Conservation (phyloP, 352 stramenopile species). For the Blastocystis sp. region DNA sequence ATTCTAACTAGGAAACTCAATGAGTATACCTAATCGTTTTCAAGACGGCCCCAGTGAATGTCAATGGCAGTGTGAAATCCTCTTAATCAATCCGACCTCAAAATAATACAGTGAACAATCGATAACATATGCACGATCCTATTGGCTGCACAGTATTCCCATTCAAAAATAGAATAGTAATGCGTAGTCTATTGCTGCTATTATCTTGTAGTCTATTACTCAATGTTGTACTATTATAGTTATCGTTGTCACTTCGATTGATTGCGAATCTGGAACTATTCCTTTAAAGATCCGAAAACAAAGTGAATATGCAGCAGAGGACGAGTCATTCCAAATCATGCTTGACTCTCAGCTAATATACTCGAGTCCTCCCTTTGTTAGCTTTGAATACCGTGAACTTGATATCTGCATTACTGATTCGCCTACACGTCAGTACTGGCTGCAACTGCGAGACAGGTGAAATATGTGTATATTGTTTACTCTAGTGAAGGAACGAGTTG, state of each 20-base stretch:
- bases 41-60: too few relatives aligned
- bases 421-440: background rate
- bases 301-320: background rate
- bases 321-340: constrained; percentile 5
- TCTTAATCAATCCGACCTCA: too few relatives aligned
- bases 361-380: background rate
- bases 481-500: constrained; percentile 7
- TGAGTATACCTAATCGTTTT: too few relatives aligned
- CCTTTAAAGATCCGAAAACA: background rate
- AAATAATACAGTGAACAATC: background rate
- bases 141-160: background rate
- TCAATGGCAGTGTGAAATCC: too few relatives aligned
- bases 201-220: background rate
- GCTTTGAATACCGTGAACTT: background rate
- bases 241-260: background rate
- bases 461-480: background rate
- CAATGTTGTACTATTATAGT: background rate
- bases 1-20: too few relatives aligned
- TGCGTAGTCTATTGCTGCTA: background rate
- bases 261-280: background rate
- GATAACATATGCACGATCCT: background rate
- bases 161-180: background rate
- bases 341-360: background rate
- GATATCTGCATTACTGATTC: constrained; percentile 9
- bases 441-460: background rate